Conservation (phyloP, 345 rosid genomes). For the Corchorus olitorius region DNA sequence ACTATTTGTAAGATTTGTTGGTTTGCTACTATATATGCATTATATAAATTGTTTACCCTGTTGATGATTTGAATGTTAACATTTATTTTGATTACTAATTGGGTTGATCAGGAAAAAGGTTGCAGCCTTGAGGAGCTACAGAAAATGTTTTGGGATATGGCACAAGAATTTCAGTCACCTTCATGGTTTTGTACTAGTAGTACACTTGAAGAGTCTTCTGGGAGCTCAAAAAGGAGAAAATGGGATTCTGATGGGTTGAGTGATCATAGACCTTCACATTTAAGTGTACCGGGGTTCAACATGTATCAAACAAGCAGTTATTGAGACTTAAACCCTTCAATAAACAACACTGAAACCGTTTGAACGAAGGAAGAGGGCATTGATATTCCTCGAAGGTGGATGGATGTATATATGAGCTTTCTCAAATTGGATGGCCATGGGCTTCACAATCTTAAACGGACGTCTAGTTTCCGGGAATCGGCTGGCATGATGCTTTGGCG, state of each 20-base stretch:
- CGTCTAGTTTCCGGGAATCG: not conserved
- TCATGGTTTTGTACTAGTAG: conserved; percentile 17
- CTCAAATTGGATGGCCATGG: too few relatives aligned
- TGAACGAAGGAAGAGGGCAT: too few relatives aligned
- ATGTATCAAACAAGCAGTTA: conserved; percentile 21
- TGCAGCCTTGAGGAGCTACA: conserved; percentile 55
- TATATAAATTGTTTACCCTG: not conserved
- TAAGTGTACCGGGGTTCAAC: conserved; percentile 17
- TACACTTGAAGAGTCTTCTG: not conserved
- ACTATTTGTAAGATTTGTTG: not conserved
- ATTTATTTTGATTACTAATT: not conserved
- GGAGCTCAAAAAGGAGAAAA: conserved; percentile 19
- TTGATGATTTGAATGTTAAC: not conserved
- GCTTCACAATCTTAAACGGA: not conserved
- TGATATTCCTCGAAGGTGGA: not conserved
- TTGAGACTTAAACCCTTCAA: not conserved
- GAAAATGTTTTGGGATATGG: conserved; percentile 51
- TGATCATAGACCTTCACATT: not conserved
- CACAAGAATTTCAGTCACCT: conserved; percentile 32
- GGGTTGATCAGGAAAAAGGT: conserved; percentile 33
- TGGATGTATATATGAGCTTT: too few relatives aligned
- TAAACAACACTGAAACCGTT: too few relatives aligned
- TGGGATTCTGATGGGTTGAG: conserved; percentile 23
- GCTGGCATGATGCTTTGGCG: not conserved
- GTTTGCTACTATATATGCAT: not conserved